Conservation (phyloP, 345 rosid genomes). For the Geranium brycei region DNA sequence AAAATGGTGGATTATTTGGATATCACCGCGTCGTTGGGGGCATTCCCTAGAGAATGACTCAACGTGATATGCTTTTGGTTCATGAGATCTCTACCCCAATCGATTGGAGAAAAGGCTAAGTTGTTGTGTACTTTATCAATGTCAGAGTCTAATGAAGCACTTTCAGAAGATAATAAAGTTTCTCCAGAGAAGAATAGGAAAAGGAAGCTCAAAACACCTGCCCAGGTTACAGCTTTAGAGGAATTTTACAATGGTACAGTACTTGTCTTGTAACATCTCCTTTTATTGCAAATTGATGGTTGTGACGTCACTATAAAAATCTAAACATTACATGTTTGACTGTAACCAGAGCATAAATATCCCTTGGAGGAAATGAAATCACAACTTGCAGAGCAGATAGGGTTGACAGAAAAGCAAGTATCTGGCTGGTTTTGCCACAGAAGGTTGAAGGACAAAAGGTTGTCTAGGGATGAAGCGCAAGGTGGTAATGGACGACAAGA, state of each 20-base stretch:
- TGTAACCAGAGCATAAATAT: constrained; percentile 56
- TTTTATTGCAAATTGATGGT: constrained; percentile 10
- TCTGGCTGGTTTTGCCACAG: constrained; percentile 98
- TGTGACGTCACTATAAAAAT: constrained; percentile 2
- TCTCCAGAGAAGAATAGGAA: constrained; percentile 45
- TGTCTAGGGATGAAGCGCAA: constrained; percentile 38
- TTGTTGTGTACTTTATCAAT: not conserved
- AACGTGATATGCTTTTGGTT: no score
- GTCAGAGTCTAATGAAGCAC: constrained; percentile 47
- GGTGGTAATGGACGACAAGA: constrained; percentile 56
- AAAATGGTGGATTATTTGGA: no score
- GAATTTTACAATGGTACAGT: constrained; percentile 58
- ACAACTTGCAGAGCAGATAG: constrained; percentile 50
- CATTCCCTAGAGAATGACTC: no score
- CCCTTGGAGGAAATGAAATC: constrained; percentile 73
- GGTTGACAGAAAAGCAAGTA: constrained; percentile 86
- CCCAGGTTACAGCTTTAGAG: constrained; percentile 69
- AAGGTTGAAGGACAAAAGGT: constrained; percentile 74
- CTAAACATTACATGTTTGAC: not conserved
- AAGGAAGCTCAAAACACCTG: constrained; percentile 58
- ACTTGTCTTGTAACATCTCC: constrained; percentile 5
- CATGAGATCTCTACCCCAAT: no score
- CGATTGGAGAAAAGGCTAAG: no score
- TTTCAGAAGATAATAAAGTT: constrained; percentile 45
- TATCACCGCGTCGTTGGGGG: no score